phyloP scores from a whole-genome alignment of 2,329 filamentous ascomycete genomes.

The Aureobasidium sp. region DNA sequence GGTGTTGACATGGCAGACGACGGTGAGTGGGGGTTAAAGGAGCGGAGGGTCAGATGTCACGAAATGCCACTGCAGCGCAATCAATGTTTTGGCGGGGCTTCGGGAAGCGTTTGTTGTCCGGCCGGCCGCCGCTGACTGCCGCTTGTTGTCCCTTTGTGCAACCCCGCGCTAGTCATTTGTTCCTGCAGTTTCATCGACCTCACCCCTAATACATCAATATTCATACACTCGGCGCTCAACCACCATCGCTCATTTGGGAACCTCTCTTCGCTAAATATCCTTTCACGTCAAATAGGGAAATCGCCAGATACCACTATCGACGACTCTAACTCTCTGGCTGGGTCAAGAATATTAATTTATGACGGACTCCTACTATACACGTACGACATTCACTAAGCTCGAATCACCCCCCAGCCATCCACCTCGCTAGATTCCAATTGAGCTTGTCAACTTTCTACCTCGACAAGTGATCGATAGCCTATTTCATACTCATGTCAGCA shows the following conservation, averaged over 20 bases:
- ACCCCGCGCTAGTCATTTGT: background rate
- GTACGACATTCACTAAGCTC: background rate
- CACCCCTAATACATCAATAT: background rate
- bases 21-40: background rate
- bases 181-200: background rate
- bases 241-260: too few species aligned
- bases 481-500: too few species aligned
- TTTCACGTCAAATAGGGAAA: too few species aligned
- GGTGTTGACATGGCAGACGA: slow-evolving; percentile 35
- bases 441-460: slow-evolving; percentile 13
- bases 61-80: too few species aligned
- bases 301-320: too few species aligned
- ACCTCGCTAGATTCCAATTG: slow-evolving; percentile 10
- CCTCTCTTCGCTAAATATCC: too few species aligned
- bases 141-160: too few species aligned
- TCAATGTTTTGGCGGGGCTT: slow-evolving; percentile 7
- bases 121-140: background rate
- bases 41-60: background rate
- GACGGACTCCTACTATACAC: slow-evolving; percentile 5
- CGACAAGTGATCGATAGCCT: slow-evolving; percentile 20
- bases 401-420: slow-evolving; percentile 1
- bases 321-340: too few species aligned
- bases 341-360: background rate
- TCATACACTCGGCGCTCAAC: too few species aligned
- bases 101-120: slow-evolving; percentile 1